A percentile compares a stretch with the other conserved stretches of the same genome.
Evolutionary conservation across 176 grass and related monocot species (phyloP).

Genomic region (Puya raimondii): DNA sequence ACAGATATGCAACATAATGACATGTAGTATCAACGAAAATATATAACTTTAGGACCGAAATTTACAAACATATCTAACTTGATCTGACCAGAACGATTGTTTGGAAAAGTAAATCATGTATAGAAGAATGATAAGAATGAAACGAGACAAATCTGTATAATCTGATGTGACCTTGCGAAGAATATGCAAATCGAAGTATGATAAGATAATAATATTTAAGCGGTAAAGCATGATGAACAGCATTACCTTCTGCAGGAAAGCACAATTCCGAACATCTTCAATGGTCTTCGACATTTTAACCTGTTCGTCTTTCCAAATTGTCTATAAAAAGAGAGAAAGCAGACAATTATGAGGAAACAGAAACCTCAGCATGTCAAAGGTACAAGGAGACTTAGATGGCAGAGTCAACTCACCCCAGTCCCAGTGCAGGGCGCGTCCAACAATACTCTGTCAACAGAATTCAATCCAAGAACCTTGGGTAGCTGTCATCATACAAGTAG

Average conservation of each 20-base stretch:
- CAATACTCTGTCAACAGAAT: constrained; percentile 93
- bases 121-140: no score
- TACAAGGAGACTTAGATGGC: constrained; percentile 18
- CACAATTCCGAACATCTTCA: constrained; percentile 76
- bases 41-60: neutral
- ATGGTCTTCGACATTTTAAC: constrained; percentile 84
- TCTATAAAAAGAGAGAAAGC: constrained; percentile 39
- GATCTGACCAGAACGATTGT: neutral
- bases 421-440: constrained; percentile 96
- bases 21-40: neutral
- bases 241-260: constrained; percentile 85
- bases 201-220: neutral
- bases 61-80: neutral
- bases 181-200: no score
- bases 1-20: neutral
- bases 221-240: constrained; percentile 14
- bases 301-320: constrained; percentile 80
- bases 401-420: constrained; percentile 52
- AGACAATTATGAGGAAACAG: constrained; percentile 9
- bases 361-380: neutral
- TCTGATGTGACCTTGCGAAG: no score
- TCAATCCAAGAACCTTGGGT: constrained; percentile 73
- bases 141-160: no score
- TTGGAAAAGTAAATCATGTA: no score
- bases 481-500: constrained; percentile 31